These are phyloP conservation scores for Pseudonectria foliicola DNA, from an alignment of 2,329 filamentous ascomycete species.

Conservation along the genomic window DNA sequence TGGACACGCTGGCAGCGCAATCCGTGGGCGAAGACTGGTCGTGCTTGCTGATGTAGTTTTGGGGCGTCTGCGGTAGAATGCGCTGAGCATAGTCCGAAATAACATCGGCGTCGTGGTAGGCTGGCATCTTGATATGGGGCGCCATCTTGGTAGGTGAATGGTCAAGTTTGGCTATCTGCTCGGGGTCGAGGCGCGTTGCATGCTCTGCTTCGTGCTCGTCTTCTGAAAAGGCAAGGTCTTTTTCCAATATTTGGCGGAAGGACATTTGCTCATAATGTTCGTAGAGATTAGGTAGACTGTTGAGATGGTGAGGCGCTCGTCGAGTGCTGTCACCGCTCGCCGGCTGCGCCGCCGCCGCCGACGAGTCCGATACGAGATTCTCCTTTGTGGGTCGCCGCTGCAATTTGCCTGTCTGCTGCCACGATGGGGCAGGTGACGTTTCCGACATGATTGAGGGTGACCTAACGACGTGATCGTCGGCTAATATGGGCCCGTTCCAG, in stretches of 20 bases:
- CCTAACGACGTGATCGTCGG: constrained; percentile 30
- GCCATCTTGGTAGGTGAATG: constrained; percentile 8
- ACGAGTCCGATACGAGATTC: constrained; percentile 20
- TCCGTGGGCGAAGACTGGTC: constrained; percentile 29
- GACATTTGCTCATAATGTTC: constrained; percentile 53
- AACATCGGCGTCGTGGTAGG: constrained; percentile 15
- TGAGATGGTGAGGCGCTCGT: constrained; percentile 20
- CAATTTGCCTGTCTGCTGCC: constrained; percentile 22
- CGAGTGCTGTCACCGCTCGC: constrained; percentile 21
- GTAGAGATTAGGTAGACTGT: constrained; percentile 44
- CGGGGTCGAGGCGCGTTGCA: neutral
- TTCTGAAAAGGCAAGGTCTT: constrained; percentile 11
- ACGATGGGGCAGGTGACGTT: constrained; percentile 20
- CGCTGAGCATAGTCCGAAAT: constrained; percentile 21
- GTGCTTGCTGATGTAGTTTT: constrained; percentile 12
- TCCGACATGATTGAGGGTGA: constrained; percentile 39
- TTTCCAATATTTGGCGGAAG: constrained; percentile 35
- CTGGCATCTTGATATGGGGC: constrained; percentile 6
- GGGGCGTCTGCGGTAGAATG: constrained; percentile 17
- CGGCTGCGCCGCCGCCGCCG: constrained; percentile 14
- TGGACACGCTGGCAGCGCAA: constrained; percentile 46
- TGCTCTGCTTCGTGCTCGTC: constrained; percentile 10
- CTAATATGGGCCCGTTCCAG: constrained; percentile 26
- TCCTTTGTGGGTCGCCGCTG: constrained; percentile 32
- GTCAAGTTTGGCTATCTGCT: constrained; percentile 4